Evolutionary conservation across 441 rosid genomes (phyloP).

Genomic region (Pelargonium fulgidum): DNA sequence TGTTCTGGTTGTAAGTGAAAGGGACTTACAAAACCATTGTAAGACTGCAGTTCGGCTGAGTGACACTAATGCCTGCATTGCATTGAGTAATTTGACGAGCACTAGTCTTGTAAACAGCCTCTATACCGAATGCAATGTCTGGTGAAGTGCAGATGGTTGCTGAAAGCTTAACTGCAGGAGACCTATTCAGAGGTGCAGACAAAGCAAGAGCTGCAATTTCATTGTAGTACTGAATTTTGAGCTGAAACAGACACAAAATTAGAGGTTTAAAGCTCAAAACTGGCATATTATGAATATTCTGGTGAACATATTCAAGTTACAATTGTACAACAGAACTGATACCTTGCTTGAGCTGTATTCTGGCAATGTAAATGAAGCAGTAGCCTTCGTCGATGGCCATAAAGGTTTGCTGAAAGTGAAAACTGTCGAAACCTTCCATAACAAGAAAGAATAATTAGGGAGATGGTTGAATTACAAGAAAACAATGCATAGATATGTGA

Average conservation of each 20-base stretch:
- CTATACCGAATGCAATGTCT: background rate
- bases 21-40: background rate
- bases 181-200: background rate
- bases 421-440: background rate
- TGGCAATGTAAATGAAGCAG: background rate
- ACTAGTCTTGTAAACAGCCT: background rate
- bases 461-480: background rate
- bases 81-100: background rate
- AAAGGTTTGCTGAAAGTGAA: background rate
- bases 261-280: background rate
- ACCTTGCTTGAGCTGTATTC: background rate
- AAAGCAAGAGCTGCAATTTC: constrained; percentile 1
- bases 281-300: too few species aligned
- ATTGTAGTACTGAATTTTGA: background rate
- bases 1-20: background rate
- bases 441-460: background rate
- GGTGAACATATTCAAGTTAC: too few species aligned
- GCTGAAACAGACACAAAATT: background rate
- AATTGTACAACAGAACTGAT: background rate
- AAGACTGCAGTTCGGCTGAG: background rate
- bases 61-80: background rate
- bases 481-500: background rate
- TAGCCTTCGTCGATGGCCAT: background rate
- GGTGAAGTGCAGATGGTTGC: background rate
- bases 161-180: background rate